Evolutionary conservation across 2,329 filamentous ascomycete species (phyloP).

Genomic region (Penicillium sp.): DNA sequence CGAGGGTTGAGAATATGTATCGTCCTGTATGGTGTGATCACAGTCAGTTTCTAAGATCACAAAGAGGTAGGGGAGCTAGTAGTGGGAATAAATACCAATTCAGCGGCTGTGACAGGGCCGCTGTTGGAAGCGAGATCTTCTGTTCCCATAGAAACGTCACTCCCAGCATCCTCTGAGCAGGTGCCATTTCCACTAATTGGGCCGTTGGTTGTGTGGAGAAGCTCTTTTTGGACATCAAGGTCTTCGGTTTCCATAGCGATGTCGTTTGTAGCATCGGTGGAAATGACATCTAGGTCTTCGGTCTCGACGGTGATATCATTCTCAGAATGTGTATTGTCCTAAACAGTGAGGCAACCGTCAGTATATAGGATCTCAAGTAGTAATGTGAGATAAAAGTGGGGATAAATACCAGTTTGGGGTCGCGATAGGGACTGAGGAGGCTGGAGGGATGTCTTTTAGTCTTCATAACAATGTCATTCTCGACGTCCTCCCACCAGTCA

Average conservation of each 20-base stretch:
- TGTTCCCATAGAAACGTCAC: accelerated
- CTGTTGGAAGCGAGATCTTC: background rate
- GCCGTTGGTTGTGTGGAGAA: background rate
- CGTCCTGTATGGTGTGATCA: background rate
- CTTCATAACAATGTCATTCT: background rate
- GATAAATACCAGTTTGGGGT: too few species aligned
- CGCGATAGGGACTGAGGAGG: too few species aligned
- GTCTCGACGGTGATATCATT: too few species aligned
- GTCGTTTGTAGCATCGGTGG: background rate
- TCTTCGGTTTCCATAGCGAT: background rate
- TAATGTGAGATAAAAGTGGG: too few species aligned
- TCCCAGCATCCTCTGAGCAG: background rate
- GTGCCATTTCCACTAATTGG: too few species aligned
- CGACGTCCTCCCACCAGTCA: too few species aligned
- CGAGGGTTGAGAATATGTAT: background rate
- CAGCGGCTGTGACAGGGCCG: background rate
- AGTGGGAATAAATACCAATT: background rate
- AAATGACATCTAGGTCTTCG: background rate
- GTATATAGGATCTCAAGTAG: too few species aligned
- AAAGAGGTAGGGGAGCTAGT: background rate
- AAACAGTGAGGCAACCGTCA: too few species aligned
- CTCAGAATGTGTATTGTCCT: too few species aligned
- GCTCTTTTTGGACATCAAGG: too few species aligned
- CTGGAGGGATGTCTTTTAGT: too few species aligned
- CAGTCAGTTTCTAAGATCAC: background rate